Percentiles rank a stretch among this genome's conserved stretches.
Conservation (phyloP, 768 basidiomycete species). For the Termitomyces sp. region DNA sequence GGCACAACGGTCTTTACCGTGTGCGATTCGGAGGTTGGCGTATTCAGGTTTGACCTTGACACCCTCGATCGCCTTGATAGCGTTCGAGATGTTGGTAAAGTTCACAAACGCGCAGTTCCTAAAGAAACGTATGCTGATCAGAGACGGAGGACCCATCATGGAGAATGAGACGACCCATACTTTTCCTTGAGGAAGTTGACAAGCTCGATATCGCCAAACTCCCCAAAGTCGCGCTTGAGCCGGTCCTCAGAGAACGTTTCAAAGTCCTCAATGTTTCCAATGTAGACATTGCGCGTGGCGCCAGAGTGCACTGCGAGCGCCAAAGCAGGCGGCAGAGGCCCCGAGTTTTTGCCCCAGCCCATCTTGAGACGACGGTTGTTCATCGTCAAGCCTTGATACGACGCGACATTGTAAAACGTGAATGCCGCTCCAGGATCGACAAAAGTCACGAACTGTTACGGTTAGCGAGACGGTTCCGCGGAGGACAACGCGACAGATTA, state of each 20-base stretch:
- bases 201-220: conserved; percentile 95
- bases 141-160: neutral
- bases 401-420: conserved; percentile 91
- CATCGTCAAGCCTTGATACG: conserved; percentile 82
- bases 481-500: conserved; percentile 8
- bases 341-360: conserved; percentile 97
- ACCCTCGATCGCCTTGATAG: conserved; percentile 97
- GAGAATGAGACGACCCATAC: conserved; percentile 45
- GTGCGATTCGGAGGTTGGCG: conserved; percentile 80
- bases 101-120: conserved; percentile 97
- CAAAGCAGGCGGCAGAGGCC: conserved; percentile 76
- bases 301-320: conserved; percentile 89
- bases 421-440: conserved; percentile 91
- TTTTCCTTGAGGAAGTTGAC: conserved; percentile 95
- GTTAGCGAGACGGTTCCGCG: no score
- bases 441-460: conserved; percentile 94
- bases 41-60: conserved; percentile 93
- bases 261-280: conserved; percentile 94
- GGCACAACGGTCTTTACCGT: conserved; percentile 94
- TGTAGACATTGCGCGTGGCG: conserved; percentile 94
- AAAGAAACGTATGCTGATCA: neutral
- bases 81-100: conserved; percentile 92
- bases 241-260: conserved; percentile 87
- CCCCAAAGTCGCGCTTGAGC: conserved; percentile 88
- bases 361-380: conserved; percentile 94